Evolutionary conservation across 1,284 basidiomycete genomes (phyloP), one percentile per base, ranked within the genome.

Genomic region (Malassezia dermatis): DNA sequence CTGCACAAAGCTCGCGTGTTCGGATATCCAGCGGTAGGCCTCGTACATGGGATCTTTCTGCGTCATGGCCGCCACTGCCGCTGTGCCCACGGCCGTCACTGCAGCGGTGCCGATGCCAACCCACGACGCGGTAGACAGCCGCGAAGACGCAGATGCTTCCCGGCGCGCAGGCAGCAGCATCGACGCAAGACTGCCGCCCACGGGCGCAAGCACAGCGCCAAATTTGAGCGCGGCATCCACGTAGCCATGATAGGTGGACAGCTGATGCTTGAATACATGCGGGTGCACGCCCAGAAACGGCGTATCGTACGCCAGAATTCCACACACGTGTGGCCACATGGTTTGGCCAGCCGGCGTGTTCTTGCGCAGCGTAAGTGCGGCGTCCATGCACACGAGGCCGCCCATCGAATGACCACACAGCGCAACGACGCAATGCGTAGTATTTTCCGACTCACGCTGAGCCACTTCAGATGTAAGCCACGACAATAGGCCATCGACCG

Each of bases 1-100:
- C 35, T 84, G 83, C 13, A 94, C 84, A 73, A 88, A 96, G 65
- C 85, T 85, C 81, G 94, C 82, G 75, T 96, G 91, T 61, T 93
- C 89, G 19, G 81, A 83, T 4, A 85, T 83, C 83, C 85, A 91
- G 19, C 59, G 54, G 40, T 67, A 73, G 8, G 67, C 61, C 8
- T 61, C 63, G 32, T 63, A 58, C 43, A 66, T 43, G 13, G 80
- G 78, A 2, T 86, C 61, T 82, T 26, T 39, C 27, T 79, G 79
- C 5, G 80, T 80, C 35, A 91, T 77, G n/a, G 85, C 62, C 1
- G 64, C 61, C 1, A 56, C 56, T 1, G 87, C 87, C 0, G 86
- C 88, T 1, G 86, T 86, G 1, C 88, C 89, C 1, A 89, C 58
- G 0, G 89, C 78, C 79, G 60, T 87, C 79, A 58, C 88, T 7